Evolutionary conservation across 768 basidiomycete genomes (phyloP), one percentile per base, ranked within the genome.

Genomic region (Pleurotus giganteus): DNA sequence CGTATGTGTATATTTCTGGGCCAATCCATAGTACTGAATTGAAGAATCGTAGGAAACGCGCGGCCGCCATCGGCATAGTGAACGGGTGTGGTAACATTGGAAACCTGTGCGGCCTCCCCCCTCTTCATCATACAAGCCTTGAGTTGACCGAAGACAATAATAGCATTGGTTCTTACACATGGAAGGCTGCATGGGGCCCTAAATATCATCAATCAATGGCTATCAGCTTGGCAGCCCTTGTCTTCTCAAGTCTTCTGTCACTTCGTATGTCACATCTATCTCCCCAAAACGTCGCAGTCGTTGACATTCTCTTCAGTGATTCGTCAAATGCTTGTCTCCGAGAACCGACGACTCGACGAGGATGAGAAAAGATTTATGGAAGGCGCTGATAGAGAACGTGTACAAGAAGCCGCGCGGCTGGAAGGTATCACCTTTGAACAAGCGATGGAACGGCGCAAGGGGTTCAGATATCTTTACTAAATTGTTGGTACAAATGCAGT

Each of bases 121-220:
- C 36, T 44, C n/a, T 6, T 54, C n/a, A n/a, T 46, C 26, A 34
- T 19, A 17, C 5, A 24, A 5, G 8, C 44, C 11, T 45, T 21
- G n/a, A n/a, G n/a, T n/a, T n/a, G 15, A 26, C 37, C 15, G 28
- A 21, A 15, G 7, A 19, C 8, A 11, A 21, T 13, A 32, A n/a
- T 8, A 86, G 84, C 3, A 80, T 83, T 60, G 80, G 82, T 2
- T 84, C 83, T 0, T 86, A 79, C 60, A 74, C 78, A 0, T 87
- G 85, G 85, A 80, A 80, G 60, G 62, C 78, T 2, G 62, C 64
- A n/a, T 87, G 85, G 84, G 73, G 82, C 6, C 85, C 85, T 0
- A 60, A 74, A 57, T 87, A 86, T 60, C 83, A 84, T 45, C 83
- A 72, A 39, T 83, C 83, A 0, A 83, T 86, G 82, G 70, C 72